Percentiles rank a stretch among this genome's conserved stretches.
Conservation (phyloP, 2,329 filamentous ascomycete genomes). For the Calonectria henricotiae region DNA sequence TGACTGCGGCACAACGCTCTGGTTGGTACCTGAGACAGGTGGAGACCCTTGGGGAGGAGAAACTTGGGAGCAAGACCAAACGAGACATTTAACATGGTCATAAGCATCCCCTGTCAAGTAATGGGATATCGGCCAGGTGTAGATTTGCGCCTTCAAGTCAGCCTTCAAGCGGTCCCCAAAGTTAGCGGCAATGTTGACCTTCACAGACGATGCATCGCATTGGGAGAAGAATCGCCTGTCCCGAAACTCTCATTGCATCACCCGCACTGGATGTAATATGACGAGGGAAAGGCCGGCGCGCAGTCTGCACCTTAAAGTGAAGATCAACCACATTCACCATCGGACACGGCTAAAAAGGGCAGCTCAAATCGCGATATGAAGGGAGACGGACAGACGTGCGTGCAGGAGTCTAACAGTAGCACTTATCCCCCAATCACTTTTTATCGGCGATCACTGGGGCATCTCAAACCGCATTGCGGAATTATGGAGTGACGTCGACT, state of each 20-base stretch:
- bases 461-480: slow-evolving; percentile 33
- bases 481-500: slow-evolving; percentile 23
- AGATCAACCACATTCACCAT: slow-evolving; percentile 44
- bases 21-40: slow-evolving; percentile 50
- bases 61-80: slow-evolving; percentile 7
- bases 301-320: slow-evolving; percentile 21
- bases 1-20: slow-evolving; percentile 29
- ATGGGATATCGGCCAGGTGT: slow-evolving; percentile 1
- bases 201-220: slow-evolving; percentile 18
- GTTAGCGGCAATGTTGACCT: not conserved
- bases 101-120: slow-evolving; percentile 17
- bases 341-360: slow-evolving; percentile 42
- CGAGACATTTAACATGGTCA: slow-evolving; percentile 19
- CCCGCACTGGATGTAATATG: slow-evolving; percentile 23
- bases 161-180: slow-evolving; percentile 18
- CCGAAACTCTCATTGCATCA: slow-evolving; percentile 19
- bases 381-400: not conserved
- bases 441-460: slow-evolving; percentile 38
- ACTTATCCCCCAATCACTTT: slow-evolving; percentile 28
- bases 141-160: not conserved
- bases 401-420: not conserved
- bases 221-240: not conserved
- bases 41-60: slow-evolving; percentile 36
- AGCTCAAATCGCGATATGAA: slow-evolving; percentile 33
- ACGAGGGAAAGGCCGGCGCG: not conserved